These are phyloP conservation scores for Pythium coloratum DNA, from an alignment of 352 stramenopile genomes.

Conservation along the genomic window DNA sequence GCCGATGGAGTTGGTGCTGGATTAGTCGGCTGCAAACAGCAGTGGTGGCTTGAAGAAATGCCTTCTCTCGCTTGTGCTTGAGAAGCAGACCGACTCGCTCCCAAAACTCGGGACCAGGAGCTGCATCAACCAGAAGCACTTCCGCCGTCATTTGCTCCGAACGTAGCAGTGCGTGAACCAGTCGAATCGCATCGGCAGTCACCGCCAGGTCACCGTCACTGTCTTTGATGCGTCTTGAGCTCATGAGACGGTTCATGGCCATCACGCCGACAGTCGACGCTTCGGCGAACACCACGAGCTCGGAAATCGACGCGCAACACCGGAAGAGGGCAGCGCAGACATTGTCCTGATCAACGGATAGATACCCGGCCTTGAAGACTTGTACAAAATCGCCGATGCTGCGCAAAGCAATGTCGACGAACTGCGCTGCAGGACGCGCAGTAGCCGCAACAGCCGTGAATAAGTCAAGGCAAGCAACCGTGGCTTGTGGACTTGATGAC, in stretches of 20 bases:
- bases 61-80: neutral
- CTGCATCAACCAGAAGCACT: neutral
- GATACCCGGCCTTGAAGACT: neutral
- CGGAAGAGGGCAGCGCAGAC: slow-evolving; percentile 1
- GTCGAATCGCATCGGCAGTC: neutral
- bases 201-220: neutral
- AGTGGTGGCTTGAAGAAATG: neutral
- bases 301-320: neutral
- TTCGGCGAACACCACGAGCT: neutral
- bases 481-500: neutral
- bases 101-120: neutral
- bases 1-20: neutral
- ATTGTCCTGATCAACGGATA: neutral
- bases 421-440: neutral
- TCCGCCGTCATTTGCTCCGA: neutral
- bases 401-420: neutral
- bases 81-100: neutral
- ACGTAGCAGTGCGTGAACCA: neutral
- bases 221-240: too few relatives aligned
- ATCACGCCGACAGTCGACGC: neutral
- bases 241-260: neutral
- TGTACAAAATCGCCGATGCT: neutral
- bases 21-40: neutral
- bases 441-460: neutral
- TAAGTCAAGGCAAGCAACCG: neutral